Evolutionary conservation across 257 asterid genomes (phyloP).

Genomic region (Linaria vulgaris): DNA sequence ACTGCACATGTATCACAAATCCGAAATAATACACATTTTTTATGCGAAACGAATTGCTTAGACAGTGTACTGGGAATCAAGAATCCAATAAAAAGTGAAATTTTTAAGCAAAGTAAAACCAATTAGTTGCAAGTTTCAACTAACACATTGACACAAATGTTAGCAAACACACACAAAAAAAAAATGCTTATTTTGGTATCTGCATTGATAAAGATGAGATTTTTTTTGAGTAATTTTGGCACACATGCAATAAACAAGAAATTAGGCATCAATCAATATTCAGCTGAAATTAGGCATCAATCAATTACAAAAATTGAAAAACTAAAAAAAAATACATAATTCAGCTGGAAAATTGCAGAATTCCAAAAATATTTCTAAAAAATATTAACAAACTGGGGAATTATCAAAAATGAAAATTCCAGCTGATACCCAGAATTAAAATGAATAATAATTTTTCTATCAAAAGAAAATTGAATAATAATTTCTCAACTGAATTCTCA

Average conservation of each 20-base stretch:
- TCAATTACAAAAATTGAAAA: too few relatives aligned
- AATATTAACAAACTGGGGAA: neutral
- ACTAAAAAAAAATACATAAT: slow-evolving; percentile 1
- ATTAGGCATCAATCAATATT: neutral
- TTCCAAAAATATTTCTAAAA: neutral
- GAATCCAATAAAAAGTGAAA: slow-evolving; percentile 37
- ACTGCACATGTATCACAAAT: neutral
- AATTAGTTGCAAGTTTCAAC: slow-evolving; percentile 27
- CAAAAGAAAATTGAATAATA: too few relatives aligned
- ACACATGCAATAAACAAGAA: neutral
- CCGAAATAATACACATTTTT: slow-evolving; percentile 1
- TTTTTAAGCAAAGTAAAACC: slow-evolving; percentile 23
- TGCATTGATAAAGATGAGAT: neutral
- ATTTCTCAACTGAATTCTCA: neutral
- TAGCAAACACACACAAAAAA: neutral
- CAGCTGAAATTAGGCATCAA: slow-evolving; percentile 3
- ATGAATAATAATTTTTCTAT: too few relatives aligned
- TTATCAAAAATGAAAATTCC: slow-evolving; percentile 7
- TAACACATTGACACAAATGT: neutral
- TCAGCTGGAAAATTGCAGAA: neutral
- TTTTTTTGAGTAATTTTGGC: too few relatives aligned
- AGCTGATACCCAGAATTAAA: neutral
- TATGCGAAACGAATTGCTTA: slow-evolving; percentile 27
- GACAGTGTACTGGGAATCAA: slow-evolving; percentile 34
- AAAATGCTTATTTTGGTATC: neutral